Conservation (phyloP, 495 filamentous ascomycete genomes). For the Lentithecium fluviatile region DNA sequence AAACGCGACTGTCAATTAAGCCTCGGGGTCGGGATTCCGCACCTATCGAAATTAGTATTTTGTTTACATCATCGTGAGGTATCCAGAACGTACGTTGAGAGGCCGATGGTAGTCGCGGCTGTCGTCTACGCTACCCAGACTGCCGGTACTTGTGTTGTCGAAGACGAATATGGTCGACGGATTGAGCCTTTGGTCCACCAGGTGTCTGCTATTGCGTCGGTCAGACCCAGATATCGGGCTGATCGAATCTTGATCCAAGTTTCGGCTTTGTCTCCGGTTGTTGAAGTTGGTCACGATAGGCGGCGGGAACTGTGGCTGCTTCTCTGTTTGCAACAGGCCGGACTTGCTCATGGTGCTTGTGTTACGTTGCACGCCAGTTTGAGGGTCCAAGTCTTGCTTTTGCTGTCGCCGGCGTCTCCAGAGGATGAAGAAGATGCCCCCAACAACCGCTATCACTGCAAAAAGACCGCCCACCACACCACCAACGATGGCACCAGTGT, state of each 20-base stretch:
- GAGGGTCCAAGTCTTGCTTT: slow-evolving; percentile 12
- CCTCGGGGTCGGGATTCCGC: slow-evolving; percentile 25
- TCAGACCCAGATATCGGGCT: slow-evolving; percentile 34
- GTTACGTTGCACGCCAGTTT: slow-evolving; percentile 24
- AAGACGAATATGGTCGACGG: slow-evolving; percentile 28
- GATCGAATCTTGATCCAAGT: slow-evolving; percentile 21
- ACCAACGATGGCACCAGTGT: slow-evolving; percentile 32
- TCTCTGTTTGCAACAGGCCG: slow-evolving; percentile 24
- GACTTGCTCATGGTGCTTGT: slow-evolving; percentile 31
- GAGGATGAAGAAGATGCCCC: slow-evolving; percentile 18
- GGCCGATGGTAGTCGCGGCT: slow-evolving; percentile 29
- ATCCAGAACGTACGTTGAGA: slow-evolving; percentile 23
- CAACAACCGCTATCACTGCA: slow-evolving; percentile 15
- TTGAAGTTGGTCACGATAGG: slow-evolving; percentile 16
- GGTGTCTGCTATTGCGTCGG: slow-evolving; percentile 23
- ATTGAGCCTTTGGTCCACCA: slow-evolving; percentile 34
- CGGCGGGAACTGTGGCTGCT: slow-evolving; percentile 6
- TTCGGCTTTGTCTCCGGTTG: background rate
- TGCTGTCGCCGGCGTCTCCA: slow-evolving; percentile 12
- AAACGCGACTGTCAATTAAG: background rate
- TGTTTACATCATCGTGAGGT: background rate
- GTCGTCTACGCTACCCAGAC: slow-evolving; percentile 27
- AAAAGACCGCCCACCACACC: slow-evolving; percentile 29
- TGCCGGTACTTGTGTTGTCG: slow-evolving; percentile 30
- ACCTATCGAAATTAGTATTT: slow-evolving; percentile 5